Evolutionary conservation across 345 rosid species (phyloP).

Genomic region (Capsella bursapastoris): DNA sequence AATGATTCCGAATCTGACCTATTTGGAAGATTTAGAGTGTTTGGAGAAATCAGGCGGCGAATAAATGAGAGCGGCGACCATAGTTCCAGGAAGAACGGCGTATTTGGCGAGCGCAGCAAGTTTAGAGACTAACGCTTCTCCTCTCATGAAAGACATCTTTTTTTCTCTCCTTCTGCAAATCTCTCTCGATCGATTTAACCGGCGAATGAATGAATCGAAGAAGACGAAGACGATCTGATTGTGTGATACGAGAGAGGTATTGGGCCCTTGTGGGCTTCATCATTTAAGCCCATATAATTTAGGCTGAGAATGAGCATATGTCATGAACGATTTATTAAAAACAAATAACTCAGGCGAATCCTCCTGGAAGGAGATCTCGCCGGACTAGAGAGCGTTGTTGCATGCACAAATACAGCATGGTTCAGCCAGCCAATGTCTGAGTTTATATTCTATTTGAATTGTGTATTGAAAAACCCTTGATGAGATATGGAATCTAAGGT

Average conservation of each 20-base stretch:
- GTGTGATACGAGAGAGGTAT: too few species aligned
- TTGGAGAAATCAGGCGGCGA: conserved; percentile 36
- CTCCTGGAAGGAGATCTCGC: too few species aligned
- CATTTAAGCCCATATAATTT: too few species aligned
- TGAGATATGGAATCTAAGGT: background rate
- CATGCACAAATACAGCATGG: too few species aligned
- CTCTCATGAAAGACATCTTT: conserved; percentile 52
- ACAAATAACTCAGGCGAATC: too few species aligned
- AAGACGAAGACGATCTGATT: conserved; percentile 1
- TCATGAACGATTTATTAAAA: too few species aligned
- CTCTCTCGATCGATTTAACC: conserved; percentile 3
- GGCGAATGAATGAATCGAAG: conserved; percentile 30
- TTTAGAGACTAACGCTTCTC: conserved; percentile 73
- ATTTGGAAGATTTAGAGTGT: conserved; percentile 46
- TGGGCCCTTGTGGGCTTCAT: too few species aligned
- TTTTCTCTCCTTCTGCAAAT: conserved; percentile 22
- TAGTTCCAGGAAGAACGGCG: conserved; percentile 64
- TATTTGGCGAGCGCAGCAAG: conserved; percentile 60
- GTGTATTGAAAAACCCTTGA: background rate
- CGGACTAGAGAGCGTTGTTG: too few species aligned
- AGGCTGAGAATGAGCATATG: too few species aligned
- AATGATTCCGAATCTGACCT: conserved; percentile 10
- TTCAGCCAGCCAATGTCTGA: too few species aligned
- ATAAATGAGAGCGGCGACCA: conserved; percentile 64
- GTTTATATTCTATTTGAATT: too few species aligned